Evolutionary conservation across 2,329 filamentous ascomycete genomes (phyloP), one percentile per base, ranked within the genome.

Genomic region (Cladosporium austrohemisphaericum): DNA sequence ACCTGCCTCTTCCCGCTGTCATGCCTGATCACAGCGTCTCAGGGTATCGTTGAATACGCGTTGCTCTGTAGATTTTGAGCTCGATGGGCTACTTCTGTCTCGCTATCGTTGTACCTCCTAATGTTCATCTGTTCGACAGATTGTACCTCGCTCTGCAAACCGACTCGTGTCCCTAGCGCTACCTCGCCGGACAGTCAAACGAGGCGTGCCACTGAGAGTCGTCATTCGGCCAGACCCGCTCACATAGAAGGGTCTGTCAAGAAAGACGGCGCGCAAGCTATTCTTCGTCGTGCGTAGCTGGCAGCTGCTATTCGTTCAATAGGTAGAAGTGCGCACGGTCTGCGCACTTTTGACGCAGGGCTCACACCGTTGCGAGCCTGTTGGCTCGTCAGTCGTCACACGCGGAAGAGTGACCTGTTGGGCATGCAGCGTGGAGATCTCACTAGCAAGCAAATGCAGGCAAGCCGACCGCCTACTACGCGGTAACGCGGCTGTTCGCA

Each of bases 1-100:
- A 32, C 14, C 32, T 46, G 31, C 43, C 43, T 20, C 38, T 25
- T 36, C 22, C 43, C 43, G 43, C 43, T 46, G 43, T 46, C 43
- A 46, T 35, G 43, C 43, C 43, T 18, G 26, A 14, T n/a, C n/a
- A n/a, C n/a, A 29, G 26, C 26, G 5, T 31, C 28, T n/a, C n/a
- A n/a, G n/a, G n/a, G n/a, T n/a, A n/a, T n/a, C n/a, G n/a, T n/a
- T n/a, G n/a, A n/a, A n/a, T n/a, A n/a, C n/a, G n/a, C n/a, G n/a
- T n/a, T n/a, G n/a, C n/a, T n/a, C n/a, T n/a, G n/a, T n/a, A n/a
- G n/a, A n/a, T n/a, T n/a, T n/a, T n/a, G n/a, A n/a, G n/a, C n/a
- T n/a, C n/a, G n/a, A n/a, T 31, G 28, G 3, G 28, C 28, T 10
- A 10, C 28, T 31, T 10, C 28, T 31, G 5, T 31, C n/a, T n/a